Conservation (phyloP, 2,329 filamentous ascomycete species). For the Monilinia fructicola region DNA sequence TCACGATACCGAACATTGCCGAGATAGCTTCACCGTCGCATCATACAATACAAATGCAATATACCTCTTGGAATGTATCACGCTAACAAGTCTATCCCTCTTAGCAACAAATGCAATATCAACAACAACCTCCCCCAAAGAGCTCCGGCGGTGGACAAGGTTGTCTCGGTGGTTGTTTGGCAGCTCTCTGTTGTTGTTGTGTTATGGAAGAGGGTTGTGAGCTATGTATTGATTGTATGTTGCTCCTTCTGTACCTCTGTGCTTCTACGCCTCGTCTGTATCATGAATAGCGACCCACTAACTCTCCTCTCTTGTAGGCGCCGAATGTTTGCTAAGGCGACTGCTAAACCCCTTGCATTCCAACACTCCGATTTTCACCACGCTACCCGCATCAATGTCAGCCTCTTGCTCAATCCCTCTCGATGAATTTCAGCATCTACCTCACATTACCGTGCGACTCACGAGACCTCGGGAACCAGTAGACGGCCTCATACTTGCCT, state of each 20-base stretch:
- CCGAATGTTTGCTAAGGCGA: slow-evolving; percentile 20
- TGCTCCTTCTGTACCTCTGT: slow-evolving; percentile 19
- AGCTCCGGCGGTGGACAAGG: slow-evolving; percentile 44
- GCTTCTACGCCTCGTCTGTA: not conserved
- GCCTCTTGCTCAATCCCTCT: not conserved
- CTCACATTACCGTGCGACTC: not conserved
- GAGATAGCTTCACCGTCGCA: slow-evolving; percentile 7
- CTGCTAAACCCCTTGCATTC: not conserved
- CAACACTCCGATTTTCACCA: not conserved
- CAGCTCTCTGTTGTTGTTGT: slow-evolving; percentile 52
- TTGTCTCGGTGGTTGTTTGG: slow-evolving; percentile 50
- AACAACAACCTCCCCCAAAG: slow-evolving; percentile 45
- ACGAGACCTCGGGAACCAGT: not conserved
- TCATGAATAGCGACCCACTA: slow-evolving; percentile 3
- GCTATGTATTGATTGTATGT: slow-evolving; percentile 48
- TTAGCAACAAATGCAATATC: slow-evolving; percentile 47
- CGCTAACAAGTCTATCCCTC: slow-evolving; percentile 29
- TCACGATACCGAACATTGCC: not conserved
- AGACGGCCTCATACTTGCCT: slow-evolving; percentile 3
- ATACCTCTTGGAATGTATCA: not conserved
- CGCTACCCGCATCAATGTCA: not conserved
- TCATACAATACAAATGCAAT: not conserved
- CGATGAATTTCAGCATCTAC: not conserved
- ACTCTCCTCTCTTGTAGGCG: slow-evolving; percentile 1
- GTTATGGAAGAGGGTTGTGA: slow-evolving; percentile 53